Percentiles rank a stretch among this genome's conserved stretches.
Evolutionary conservation across 1,139 yeast genomes (phyloP).

Genomic region (Suhomyces taliae): DNA sequence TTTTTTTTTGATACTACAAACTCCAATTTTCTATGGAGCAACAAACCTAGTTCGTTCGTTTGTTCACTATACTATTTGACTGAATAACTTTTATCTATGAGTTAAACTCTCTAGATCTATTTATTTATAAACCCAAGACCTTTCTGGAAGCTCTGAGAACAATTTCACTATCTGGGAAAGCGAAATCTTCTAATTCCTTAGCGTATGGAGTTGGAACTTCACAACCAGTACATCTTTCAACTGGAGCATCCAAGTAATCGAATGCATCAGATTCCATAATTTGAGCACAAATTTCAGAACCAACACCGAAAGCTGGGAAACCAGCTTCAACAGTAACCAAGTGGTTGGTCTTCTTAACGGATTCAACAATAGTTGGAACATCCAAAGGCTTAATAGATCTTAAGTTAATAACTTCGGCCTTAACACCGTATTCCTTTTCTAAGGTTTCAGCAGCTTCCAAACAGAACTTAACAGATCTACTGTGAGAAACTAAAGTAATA

Average conservation of each 20-base stretch:
- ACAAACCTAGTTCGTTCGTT: background rate
- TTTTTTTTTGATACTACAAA: too few relatives aligned
- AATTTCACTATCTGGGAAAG: constrained; percentile 95
- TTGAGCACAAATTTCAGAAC: constrained; percentile 97
- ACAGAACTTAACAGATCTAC: constrained; percentile 85
- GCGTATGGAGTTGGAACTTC: constrained; percentile 99
- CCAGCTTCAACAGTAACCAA: constrained; percentile 95
- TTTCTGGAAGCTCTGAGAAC: constrained; percentile 89
- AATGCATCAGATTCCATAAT: constrained; percentile 98
- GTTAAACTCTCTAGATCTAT: background rate
- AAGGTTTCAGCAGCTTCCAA: constrained; percentile 87
- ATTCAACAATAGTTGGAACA: constrained; percentile 76
- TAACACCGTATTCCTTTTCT: constrained; percentile 80
- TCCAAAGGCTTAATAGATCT: constrained; percentile 98
- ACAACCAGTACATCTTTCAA: constrained; percentile 98
- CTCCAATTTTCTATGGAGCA: background rate
- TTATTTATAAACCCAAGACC: constrained; percentile 65
- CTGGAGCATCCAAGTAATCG: constrained; percentile 98
- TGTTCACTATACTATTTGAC: background rate
- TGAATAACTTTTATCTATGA: background rate
- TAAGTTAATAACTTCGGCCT: constrained; percentile 92
- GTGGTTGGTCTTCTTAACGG: constrained; percentile 96
- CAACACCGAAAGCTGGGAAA: constrained; percentile 98
- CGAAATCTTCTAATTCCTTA: constrained; percentile 92
- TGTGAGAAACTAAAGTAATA: constrained; percentile 84